A percentile compares a stretch with the other conserved stretches of the same genome.
phyloP scores from a whole-genome alignment of 495 filamentous ascomycete species.

The Lasiosphaeria miniovina region DNA sequence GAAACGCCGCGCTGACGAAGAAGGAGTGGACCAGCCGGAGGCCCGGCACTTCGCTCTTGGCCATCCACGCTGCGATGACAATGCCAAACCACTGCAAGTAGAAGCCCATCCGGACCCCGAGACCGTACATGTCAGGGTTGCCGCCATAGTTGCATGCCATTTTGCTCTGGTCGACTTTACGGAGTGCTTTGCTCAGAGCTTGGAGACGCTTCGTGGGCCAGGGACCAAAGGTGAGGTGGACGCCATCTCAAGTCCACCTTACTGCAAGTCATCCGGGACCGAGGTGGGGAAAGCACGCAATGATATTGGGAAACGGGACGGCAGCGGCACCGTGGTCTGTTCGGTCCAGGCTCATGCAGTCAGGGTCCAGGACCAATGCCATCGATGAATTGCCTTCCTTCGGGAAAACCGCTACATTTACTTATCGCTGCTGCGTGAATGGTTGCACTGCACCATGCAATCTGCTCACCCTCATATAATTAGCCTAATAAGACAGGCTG shows the following conservation, averaged over 20 bases:
- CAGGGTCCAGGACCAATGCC: neutral
- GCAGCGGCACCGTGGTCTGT: neutral
- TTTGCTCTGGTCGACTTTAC: neutral
- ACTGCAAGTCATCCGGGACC: neutral
- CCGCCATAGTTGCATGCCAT: slow-evolving; percentile 7
- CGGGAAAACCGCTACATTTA: neutral
- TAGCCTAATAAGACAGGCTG: neutral
- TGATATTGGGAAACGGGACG: neutral
- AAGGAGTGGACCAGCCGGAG: slow-evolving; percentile 8
- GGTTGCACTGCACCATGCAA: neutral
- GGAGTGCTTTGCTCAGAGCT: neutral
- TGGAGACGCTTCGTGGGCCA: neutral
- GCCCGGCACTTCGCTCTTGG: neutral
- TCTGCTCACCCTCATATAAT: neutral
- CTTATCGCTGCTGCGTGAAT: neutral
- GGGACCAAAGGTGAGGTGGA: neutral
- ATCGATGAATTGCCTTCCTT: neutral
- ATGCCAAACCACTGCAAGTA: slow-evolving; percentile 26
- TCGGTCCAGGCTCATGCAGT: neutral
- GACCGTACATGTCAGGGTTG: slow-evolving; percentile 14
- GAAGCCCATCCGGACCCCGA: slow-evolving; percentile 30
- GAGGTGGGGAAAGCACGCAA: slow-evolving; percentile 1
- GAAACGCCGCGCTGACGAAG: slow-evolving; percentile 7
- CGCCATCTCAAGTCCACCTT: neutral
- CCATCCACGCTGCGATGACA: slow-evolving; percentile 9